Evolutionary conservation across 2,329 filamentous ascomycete species (phyloP), one percentile per base, ranked within the genome.

Genomic region (Aquanectria penicillioides): DNA sequence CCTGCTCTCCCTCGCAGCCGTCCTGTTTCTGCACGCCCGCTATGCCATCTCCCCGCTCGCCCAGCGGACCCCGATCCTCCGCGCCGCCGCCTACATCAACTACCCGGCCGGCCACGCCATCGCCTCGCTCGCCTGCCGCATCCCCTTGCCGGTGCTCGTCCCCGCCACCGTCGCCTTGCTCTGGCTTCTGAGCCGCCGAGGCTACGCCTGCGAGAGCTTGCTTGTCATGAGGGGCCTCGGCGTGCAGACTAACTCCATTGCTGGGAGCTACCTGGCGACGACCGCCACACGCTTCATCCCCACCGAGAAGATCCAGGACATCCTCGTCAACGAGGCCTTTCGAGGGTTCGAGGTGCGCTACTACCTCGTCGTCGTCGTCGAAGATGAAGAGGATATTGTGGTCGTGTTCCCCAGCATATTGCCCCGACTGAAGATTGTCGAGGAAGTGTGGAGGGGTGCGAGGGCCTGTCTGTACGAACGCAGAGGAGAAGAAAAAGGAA

Each of bases 301-400:
- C 1, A 97, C 94, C 0, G 91, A 90, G 38, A 89, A 92, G 76
- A 96, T 99, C 57, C 92, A 92, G 72, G 95, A 99, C 74, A 89
- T 99, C 55, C 87, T 97, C 51, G 91, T 99, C 47, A 93, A 97
- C 74, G 95, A 99, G 80, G 95, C 94, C 4, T 98, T 98, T 76
- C 87, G 87, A 56, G 94, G 94, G 1, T 97, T 97, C 71, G 92
- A 94, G 77, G 93, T 98, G 29, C 81, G 89, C 34, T 97, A 94
- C 72, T 97, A 97, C 72, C 80, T 99, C 8, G 87, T 92, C 5
- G 91, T 98, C 25, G 90, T 98, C 50, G 93, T 98, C 15, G 91
- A 96, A 67, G 93, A 89, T 2, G 94, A 98, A 77, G 86, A 89
- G 51, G 89, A 95, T 65, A 85, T 97, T 5, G 91, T 98, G 0